Evolutionary conservation across 129 eudicot species (phyloP).

Genomic region (Saposhnikovia divaricata): DNA sequence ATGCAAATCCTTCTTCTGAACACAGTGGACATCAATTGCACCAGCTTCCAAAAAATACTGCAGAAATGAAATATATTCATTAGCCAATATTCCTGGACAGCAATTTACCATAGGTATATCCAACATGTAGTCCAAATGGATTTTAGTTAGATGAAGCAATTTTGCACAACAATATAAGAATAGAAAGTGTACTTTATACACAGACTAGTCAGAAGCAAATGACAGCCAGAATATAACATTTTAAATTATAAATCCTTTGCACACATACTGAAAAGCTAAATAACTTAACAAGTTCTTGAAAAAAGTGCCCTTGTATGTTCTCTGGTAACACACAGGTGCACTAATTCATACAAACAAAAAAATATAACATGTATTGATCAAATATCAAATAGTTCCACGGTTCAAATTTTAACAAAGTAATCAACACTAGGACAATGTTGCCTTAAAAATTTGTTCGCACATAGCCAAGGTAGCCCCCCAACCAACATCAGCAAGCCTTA

Average conservation of each 20-base stretch:
- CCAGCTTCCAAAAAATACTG: conserved; percentile 99
- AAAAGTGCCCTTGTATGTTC: too few relatives aligned
- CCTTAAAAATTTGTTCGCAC: neutral
- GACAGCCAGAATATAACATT: neutral
- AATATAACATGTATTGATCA: too few relatives aligned
- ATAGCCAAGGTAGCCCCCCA: neutral
- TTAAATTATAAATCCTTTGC: neutral
- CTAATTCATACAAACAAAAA: too few relatives aligned
- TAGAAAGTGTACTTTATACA: neutral
- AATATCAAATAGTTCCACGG: too few relatives aligned
- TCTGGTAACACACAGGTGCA: too few relatives aligned
- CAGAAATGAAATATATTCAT: neutral
- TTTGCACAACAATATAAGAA: neutral
- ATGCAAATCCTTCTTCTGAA: conserved; percentile 90
- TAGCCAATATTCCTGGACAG: neutral
- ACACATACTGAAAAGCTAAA: neutral
- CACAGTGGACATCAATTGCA: conserved; percentile 96
- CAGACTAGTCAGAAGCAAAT: neutral
- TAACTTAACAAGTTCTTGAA: neutral
- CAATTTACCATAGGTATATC: neutral
- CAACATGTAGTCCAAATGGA: neutral
- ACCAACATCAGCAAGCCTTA: neutral
- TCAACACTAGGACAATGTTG: neutral
- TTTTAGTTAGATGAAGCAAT: neutral
- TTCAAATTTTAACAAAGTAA: neutral